These are phyloP conservation scores for Leccinum subatratum DNA, from an alignment of 1,284 basidiomycete genomes.

Conservation along the genomic window DNA sequence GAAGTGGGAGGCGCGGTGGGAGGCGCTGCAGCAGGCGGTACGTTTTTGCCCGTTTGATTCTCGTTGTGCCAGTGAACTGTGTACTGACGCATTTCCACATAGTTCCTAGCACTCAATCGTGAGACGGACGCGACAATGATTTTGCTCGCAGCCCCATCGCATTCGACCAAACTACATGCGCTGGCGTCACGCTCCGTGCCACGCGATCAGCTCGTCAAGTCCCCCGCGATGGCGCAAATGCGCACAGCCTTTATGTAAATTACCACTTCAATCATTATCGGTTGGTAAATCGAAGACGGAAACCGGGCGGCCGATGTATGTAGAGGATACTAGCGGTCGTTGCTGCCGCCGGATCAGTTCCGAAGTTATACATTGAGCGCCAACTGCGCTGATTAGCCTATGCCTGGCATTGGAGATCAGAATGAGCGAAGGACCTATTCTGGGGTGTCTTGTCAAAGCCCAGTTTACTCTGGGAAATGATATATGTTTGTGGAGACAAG, in stretches of 20 bases:
- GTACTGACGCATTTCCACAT: slow-evolving; percentile 5
- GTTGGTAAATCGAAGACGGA: too few relatives aligned
- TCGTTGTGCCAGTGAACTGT: background rate
- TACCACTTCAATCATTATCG: too few relatives aligned
- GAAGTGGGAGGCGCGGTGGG: slow-evolving; percentile 71
- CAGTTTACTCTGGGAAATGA: too few relatives aligned
- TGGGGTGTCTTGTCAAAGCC: too few relatives aligned
- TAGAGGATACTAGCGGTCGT: too few relatives aligned
- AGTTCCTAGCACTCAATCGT: slow-evolving; percentile 74
- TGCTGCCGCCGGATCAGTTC: too few relatives aligned
- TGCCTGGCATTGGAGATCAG: too few relatives aligned
- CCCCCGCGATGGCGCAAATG: slow-evolving; percentile 47
- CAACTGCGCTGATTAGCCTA: too few relatives aligned
- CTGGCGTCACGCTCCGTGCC: slow-evolving; percentile 65
- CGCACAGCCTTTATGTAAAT: slow-evolving; percentile 14
- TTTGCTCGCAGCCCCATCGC: slow-evolving; percentile 66
- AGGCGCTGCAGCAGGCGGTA: slow-evolving; percentile 65
- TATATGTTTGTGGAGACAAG: too few relatives aligned
- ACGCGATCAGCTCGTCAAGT: slow-evolving; percentile 47
- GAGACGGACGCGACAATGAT: slow-evolving; percentile 75
- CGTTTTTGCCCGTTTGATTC: slow-evolving; percentile 5
- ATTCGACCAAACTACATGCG: slow-evolving; percentile 58
- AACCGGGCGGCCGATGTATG: too few relatives aligned
- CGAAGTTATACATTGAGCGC: too few relatives aligned
- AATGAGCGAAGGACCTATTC: too few relatives aligned